Conservation (phyloP, 768 basidiomycete species). For the Coprinopsis cinerea region DNA sequence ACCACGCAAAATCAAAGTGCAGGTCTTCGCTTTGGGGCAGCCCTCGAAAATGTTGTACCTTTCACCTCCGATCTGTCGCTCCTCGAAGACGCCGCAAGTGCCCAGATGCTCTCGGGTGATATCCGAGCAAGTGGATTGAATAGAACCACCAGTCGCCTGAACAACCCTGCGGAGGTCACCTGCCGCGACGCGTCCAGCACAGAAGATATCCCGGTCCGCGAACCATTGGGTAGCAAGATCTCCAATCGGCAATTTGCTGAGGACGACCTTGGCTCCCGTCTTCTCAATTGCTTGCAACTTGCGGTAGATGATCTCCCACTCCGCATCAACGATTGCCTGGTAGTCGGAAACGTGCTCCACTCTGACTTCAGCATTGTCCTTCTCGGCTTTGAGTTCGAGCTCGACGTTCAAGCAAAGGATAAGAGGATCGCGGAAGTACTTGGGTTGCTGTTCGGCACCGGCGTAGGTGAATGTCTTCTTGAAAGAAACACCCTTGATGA, state of each 20-base stretch:
- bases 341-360: conserved; percentile 97
- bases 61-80: conserved; percentile 94
- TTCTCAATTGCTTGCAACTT: conserved; percentile 94
- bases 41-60: conserved; percentile 93
- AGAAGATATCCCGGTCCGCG: conserved; percentile 97
- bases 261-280: conserved; percentile 94
- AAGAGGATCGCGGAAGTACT: conserved; percentile 82
- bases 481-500: conserved; percentile 91
- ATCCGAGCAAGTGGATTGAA: conserved; percentile 95
- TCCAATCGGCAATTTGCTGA: conserved; percentile 97
- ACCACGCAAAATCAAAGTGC: conserved; percentile 89
- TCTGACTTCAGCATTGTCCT: conserved; percentile 98
- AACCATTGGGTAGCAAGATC: conserved; percentile 99
- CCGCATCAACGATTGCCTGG: conserved; percentile 98
- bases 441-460: conserved; percentile 98
- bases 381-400: conserved; percentile 97
- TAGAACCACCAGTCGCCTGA: conserved; percentile 90
- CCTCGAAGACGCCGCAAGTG: conserved; percentile 88
- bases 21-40: conserved; percentile 91
- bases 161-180: conserved; percentile 91
- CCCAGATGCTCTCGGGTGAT: conserved; percentile 88
- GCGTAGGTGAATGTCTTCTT: conserved; percentile 99
- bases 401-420: conserved; percentile 96
- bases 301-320: conserved; percentile 99
- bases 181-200: conserved; percentile 89